Base-by-base conservation (phyloP, 345 rosid species). In the Populus ilicifolia region DNA sequence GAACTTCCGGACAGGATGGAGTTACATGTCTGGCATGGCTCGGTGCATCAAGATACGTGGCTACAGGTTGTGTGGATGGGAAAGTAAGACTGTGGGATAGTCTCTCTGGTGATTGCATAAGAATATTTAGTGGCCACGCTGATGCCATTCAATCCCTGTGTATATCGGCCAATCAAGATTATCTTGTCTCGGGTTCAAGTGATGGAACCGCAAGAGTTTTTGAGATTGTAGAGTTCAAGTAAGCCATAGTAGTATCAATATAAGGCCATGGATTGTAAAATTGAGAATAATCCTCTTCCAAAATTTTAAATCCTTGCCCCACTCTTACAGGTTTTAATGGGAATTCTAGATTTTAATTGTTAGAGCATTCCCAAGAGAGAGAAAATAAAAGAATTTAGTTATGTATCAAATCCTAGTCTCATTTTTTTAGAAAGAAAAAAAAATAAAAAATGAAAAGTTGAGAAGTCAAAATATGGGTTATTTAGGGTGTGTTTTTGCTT, bases 161-260 rank as follows among this genome's bases (percentile, higher is more conserved):
- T 10, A 72, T 87, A 52, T 84, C 96, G 16, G 80, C 86, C 6
- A 79, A 87, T 73, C 70, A 67, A 5, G 88, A 88, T n/a, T 89
- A 81, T 73, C 89, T 93, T 75, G 91, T 92, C 78, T 87, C 93
- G 6, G 92, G 80, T 65, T 90, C 99, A 6, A 73, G 86, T 5
- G 99, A 93, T 74, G 89, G 87, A 69, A 91, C 89, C 78, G 97
- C 97, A 4, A 84, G 97, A 67, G 97, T 90, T 46, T 93, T 86
- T 68, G 94, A 93, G 85, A 82, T 93, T 73, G 84, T 82, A 1
- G 93, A 89, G 78, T 90, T 82, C 67, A 61, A 50, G 64, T 82
- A 70, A 78, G 43, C 82, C 10, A 44, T 12, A 13, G 3, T 18
- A 2, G 52, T 67, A 56, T 20, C 9, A 27, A 3, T 39, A 39